These are phyloP conservation scores for Hibiscus mutabilis DNA, from an alignment of 345 rosid genomes.

Conservation along the genomic window DNA sequence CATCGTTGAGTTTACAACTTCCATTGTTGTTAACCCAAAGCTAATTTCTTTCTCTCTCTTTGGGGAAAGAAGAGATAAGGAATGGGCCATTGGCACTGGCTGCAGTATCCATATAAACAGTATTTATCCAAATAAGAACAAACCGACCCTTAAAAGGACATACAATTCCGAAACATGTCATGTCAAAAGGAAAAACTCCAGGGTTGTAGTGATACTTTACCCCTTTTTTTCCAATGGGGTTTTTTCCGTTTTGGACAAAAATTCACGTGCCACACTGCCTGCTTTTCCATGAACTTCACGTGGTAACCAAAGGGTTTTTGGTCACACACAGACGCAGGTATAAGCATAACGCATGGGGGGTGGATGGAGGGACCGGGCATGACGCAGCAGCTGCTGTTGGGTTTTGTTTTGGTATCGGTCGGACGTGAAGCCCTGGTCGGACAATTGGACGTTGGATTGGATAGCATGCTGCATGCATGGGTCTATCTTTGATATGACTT, in stretches of 20 bases:
- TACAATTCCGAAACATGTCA: not conserved
- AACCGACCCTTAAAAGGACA: not conserved
- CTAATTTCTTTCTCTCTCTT: not conserved
- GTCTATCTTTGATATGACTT: not conserved
- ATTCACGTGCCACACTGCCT: not conserved
- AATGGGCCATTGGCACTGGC: not conserved
- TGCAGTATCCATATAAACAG: not conserved
- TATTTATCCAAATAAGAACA: not conserved
- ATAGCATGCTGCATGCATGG: not conserved
- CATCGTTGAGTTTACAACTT: no score
- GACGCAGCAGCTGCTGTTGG: not conserved
- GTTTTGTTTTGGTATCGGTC: not conserved
- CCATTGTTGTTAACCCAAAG: not conserved
- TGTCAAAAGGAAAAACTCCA: not conserved
- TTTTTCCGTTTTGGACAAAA: not conserved
- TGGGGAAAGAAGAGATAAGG: not conserved
- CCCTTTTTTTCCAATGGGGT: not conserved
- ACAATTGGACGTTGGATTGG: not conserved
- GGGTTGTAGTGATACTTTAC: not conserved
- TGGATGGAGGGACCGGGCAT: not conserved
- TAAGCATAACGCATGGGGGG: not conserved
- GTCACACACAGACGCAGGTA: not conserved
- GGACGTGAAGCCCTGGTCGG: not conserved
- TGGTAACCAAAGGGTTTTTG: not conserved
- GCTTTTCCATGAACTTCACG: constrained; percentile 1